Base-by-base conservation (phyloP, 192 early-diverging fungal genomes). In the Physocladia obscura region DNA sequence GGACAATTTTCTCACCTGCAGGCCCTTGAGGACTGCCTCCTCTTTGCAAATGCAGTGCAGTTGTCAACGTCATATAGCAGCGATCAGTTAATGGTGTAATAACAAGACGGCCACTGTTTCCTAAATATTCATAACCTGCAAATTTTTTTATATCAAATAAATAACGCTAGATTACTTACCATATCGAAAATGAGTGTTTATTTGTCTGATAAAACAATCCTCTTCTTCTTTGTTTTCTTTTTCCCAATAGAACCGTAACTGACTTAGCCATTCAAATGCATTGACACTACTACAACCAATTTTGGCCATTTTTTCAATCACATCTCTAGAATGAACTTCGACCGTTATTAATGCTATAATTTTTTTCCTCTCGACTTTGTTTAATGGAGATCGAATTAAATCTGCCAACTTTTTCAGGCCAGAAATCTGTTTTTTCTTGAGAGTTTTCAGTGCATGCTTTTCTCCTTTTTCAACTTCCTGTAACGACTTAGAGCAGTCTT, bases 201-300 rank as follows among this genome's bases (percentile, higher is more conserved):
- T 87, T 74, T 87, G 84, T 1, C 80, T 70, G 52, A 84, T 87
- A 57, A 87, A 79, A 73, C 85, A 86, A 49, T 87, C 84, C 29
- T 87, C 84, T 19, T 86, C 84, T 6, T 87, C 85, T 62, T 84
- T 83, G 8, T 69, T 75, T 57, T 86, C 84, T 57, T 77, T 80
- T 57, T 87, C 85, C 85, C 85, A 87, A 39, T 84, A 87, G 48
- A 84, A 87, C 27, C 85, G 76, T 30, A 87, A 74, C 64, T 87
- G 85, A 48, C 82, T 84, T 11, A 86, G 61, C 85, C 85, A 87
- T 32, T 83, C 85, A 67, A 87, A 87, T 11, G 76, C 78, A 36
- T 76, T 87, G 8, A 84, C 79, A 50, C 73, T 63, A 22, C 70
- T 73, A 48, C 83, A 84, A 31, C 82, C 76, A 15, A 70, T 17